Conservation (phyloP, 345 rosid species). For the Gossypium stocksii region DNA sequence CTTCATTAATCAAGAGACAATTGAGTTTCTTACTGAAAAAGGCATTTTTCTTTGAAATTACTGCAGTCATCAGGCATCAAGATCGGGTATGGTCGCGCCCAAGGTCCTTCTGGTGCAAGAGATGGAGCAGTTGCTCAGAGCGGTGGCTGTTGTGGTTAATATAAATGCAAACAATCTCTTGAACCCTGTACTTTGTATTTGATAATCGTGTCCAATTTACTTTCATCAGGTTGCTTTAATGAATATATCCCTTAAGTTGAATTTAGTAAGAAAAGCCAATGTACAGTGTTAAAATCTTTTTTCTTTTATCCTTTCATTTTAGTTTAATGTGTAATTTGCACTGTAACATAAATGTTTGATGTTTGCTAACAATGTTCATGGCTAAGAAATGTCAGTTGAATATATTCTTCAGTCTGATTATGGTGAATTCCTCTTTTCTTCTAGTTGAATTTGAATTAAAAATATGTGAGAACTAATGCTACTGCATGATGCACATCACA, state of each 20-base stretch:
- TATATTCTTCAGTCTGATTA: background rate
- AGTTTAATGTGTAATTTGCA: background rate
- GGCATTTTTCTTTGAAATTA: conserved; percentile 15
- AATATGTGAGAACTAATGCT: background rate
- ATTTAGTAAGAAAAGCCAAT: conserved; percentile 11
- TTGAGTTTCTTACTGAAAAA: background rate
- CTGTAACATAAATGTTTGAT: background rate
- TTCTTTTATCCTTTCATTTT: background rate
- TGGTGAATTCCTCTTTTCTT: background rate
- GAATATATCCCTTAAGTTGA: conserved; percentile 11
- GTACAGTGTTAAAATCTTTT: conserved; percentile 29
- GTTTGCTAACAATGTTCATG: background rate
- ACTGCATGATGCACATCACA: background rate
- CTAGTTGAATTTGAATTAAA: background rate
- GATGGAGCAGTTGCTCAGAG: conserved; percentile 74
- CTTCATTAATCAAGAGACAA: background rate
- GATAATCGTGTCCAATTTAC: conserved; percentile 19
- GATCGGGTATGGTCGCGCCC: conserved; percentile 77
- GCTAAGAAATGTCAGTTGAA: background rate
- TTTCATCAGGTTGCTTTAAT: conserved; percentile 10
- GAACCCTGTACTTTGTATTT: conserved; percentile 11
- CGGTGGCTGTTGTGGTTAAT: conserved; percentile 71
- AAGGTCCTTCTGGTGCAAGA: conserved; percentile 68
- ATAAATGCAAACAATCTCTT: background rate
- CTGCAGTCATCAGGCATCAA: conserved; percentile 91